Conservation (phyloP, 2,329 filamentous ascomycete species). For the Fusarium compactum region DNA sequence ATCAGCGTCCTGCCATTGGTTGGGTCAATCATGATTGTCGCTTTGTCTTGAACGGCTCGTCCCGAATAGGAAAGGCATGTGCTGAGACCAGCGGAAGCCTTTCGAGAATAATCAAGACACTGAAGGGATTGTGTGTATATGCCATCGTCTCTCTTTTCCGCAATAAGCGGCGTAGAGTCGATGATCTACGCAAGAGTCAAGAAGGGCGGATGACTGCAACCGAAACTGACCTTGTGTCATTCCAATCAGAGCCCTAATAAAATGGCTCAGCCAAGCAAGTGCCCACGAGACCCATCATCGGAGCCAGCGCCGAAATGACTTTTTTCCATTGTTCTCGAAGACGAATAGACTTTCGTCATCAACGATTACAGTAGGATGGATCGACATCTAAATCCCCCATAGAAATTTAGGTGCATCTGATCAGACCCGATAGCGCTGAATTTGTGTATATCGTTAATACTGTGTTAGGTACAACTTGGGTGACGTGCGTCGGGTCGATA, state of each 20-base stretch:
- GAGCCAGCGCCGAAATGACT: conserved; percentile 8
- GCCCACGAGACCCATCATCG: neutral
- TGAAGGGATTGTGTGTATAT: neutral
- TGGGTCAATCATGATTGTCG: neutral
- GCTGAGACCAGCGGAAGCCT: conserved; percentile 1
- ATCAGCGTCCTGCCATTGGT: conserved; percentile 25
- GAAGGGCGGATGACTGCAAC: conserved; percentile 22
- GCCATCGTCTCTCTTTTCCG: conserved; percentile 1
- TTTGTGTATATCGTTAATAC: neutral
- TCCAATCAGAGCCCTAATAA: conserved; percentile 24
- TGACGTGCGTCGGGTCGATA: conserved; percentile 14
- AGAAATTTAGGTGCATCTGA: neutral
- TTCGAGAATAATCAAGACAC: neutral
- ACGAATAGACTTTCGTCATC: conserved; percentile 7
- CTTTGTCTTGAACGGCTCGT: conserved; percentile 15
- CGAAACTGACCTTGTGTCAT: conserved; percentile 34
- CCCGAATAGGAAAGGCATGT: conserved; percentile 29
- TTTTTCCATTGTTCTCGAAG: conserved; percentile 29
- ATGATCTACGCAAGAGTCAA: neutral
- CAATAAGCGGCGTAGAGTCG: conserved; percentile 5
- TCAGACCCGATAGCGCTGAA: neutral
- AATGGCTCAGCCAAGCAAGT: neutral
- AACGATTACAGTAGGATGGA: neutral
- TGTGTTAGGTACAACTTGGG: neutral
- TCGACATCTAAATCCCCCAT: conserved; percentile 1